Evolutionary conservation across 305 asterid genomes (phyloP).

Genomic region (Petunia hybrid): DNA sequence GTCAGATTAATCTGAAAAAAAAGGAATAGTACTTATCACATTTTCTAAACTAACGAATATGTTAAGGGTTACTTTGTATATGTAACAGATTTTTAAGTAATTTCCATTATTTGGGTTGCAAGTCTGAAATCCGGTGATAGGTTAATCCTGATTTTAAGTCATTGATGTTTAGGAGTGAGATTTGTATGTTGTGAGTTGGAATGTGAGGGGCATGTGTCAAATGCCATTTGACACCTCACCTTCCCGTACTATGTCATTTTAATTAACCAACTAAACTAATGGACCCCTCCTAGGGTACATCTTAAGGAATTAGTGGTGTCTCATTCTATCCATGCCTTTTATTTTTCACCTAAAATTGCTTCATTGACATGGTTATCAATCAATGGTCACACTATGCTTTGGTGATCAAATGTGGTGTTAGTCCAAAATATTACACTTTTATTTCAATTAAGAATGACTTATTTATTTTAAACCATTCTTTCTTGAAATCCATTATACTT

Average conservation of each 20-base stretch:
- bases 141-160: constrained; percentile 19
- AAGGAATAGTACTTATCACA: neutral
- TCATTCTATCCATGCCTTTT: constrained; percentile 9
- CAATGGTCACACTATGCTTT: neutral
- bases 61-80: too few species aligned
- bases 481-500: neutral
- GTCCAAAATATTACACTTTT: neutral
- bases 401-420: neutral
- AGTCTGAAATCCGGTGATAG: neutral
- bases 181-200: constrained; percentile 27
- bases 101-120: neutral
- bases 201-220: constrained; percentile 38
- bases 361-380: neutral
- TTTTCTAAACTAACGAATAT: neutral
- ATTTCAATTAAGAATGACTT: neutral
- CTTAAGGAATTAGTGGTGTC: neutral
- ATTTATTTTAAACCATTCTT: neutral
- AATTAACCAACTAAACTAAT: constrained; percentile 21
- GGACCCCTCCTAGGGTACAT: constrained; percentile 24
- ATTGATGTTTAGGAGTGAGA: constrained; percentile 18
- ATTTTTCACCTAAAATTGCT: constrained; percentile 10
- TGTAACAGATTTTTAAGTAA: neutral
- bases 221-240: constrained; percentile 46
- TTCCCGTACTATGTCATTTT: constrained; percentile 20
- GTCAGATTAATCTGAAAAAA: too few species aligned